A percentile compares a stretch with the other conserved stretches of the same genome.
Evolutionary conservation across 805 yeast genomes (phyloP).

Genomic region (Yamadazyma insecticola): DNA sequence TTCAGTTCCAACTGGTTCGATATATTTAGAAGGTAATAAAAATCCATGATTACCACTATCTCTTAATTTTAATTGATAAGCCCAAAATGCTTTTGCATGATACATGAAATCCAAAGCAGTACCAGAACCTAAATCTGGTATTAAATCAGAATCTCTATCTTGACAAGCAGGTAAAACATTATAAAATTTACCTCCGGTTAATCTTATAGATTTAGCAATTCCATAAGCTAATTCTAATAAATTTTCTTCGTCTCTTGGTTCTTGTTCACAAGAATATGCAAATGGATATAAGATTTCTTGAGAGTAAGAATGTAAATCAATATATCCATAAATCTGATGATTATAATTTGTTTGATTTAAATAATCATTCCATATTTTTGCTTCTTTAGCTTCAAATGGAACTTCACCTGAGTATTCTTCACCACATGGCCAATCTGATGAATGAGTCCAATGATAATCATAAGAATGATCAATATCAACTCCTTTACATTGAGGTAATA

Average conservation of each 20-base stretch:
- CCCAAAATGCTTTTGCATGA: conserved; percentile 77
- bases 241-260: conserved; percentile 78
- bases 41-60: conserved; percentile 84
- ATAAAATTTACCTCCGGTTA: conserved; percentile 59
- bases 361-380: conserved; percentile 35
- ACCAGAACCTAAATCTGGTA: conserved; percentile 76
- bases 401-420: conserved; percentile 78
- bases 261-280: conserved; percentile 68
- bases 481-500: conserved; percentile 63
- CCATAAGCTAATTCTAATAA: conserved; percentile 80
- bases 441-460: conserved; percentile 64
- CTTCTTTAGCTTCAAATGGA: conserved; percentile 53
- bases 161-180: conserved; percentile 73
- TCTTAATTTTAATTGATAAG: conserved; percentile 75
- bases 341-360: conserved; percentile 41
- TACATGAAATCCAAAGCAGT: conserved; percentile 81
- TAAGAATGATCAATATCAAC: conserved; percentile 85
- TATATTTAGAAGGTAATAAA: conserved; percentile 64
- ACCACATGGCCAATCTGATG: conserved; percentile 68
- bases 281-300: conserved; percentile 81
- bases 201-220: conserved; percentile 65
- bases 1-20: conserved; percentile 75
- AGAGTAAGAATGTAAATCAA: conserved; percentile 82
- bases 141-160: conserved; percentile 68
- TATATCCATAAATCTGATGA: conserved; percentile 66